Base-by-base conservation (phyloP, 805 yeast genomes). In the Yarrowia osloensis region DNA sequence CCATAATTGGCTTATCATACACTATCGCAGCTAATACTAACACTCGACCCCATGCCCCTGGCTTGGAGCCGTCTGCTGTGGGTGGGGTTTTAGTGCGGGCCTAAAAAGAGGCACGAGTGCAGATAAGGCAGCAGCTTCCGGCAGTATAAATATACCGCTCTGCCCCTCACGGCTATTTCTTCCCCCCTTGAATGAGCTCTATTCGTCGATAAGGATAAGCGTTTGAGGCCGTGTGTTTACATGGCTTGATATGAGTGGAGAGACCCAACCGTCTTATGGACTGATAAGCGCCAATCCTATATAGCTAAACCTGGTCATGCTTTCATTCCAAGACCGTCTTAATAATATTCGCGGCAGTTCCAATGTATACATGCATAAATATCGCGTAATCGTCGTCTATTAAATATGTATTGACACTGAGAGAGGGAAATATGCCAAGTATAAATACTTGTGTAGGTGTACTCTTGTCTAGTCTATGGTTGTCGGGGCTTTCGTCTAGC, bases 1-100 rank as follows among this genome's bases (percentile, higher is more conserved):
- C 33, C 61, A 24, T 35, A 24, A 8, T 54, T 35, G 61, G 61
- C 61, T 54, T 54, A 54, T 54, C 61, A 54, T 54, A 54, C 61
- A n/a, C 61, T 35, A 54, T 54, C 61, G 61, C 61, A 54, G 61
- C 61, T 35, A 29, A 29, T 49, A 54, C 22, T 35, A 21, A 49
- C 28, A 35, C 11, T 24, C n/a, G 42, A 12, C n/a, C 31, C 31
- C 13, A 22, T 50, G 26, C 44, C 61, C 61, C 61, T 35, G 4
- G 24, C 57, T 29, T 22, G 29, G 54, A 19, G 54, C 54, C 37
- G 54, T 11, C 35, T 28, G 28, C 6, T 21, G 39, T 11, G 28
- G 24, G 40, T 21, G 28, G 8, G 3, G 3, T 19, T 40, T 33
- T 50, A 50, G 57, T 33, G 40, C 28, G 19, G 26, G 13, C 11